Conservation (phyloP, 768 basidiomycete genomes). For the Tephrocybe rancida region DNA sequence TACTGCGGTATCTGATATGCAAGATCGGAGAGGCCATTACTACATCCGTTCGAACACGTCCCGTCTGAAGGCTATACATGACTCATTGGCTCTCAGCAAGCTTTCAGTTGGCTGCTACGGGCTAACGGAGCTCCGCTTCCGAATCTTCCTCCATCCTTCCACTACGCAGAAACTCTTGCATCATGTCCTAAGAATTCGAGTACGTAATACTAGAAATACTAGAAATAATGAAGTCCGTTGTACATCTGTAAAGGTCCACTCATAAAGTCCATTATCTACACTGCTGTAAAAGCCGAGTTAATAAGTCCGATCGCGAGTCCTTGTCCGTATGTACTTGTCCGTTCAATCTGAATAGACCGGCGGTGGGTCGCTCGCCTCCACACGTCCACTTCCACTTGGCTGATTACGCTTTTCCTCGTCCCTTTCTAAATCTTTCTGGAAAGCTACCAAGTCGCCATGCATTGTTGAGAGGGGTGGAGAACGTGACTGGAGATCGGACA, state of each 20-base stretch:
- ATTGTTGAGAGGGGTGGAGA: not conserved
- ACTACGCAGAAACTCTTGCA: no score
- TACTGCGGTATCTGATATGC: conserved; percentile 25
- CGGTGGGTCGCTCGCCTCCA: conserved; percentile 16
- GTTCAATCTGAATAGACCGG: conserved; percentile 10
- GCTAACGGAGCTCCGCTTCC: conserved; percentile 9
- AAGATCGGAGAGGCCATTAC: conserved; percentile 24
- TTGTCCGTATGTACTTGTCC: not conserved
- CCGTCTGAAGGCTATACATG: conserved; percentile 5
- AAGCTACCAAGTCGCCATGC: conserved; percentile 9
- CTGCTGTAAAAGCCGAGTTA: not conserved
- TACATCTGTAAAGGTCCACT: not conserved
- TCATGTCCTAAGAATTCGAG: no score
- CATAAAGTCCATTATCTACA: not conserved
- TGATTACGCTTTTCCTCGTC: conserved; percentile 15
- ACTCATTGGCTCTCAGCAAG: conserved; percentile 2
- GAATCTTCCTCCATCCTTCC: not conserved
- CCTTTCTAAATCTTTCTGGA: conserved; percentile 16
- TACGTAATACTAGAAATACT: no score
- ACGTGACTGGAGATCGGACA: not conserved
- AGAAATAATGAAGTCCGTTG: no score
- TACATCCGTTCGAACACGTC: conserved; percentile 6
- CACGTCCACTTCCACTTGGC: conserved; percentile 9
- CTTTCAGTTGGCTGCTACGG: not conserved
- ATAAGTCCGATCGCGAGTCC: no score